These are phyloP conservation scores for Metarhizium sp. DNA, from an alignment of 2,329 filamentous ascomycete genomes.

Conservation along the genomic window DNA sequence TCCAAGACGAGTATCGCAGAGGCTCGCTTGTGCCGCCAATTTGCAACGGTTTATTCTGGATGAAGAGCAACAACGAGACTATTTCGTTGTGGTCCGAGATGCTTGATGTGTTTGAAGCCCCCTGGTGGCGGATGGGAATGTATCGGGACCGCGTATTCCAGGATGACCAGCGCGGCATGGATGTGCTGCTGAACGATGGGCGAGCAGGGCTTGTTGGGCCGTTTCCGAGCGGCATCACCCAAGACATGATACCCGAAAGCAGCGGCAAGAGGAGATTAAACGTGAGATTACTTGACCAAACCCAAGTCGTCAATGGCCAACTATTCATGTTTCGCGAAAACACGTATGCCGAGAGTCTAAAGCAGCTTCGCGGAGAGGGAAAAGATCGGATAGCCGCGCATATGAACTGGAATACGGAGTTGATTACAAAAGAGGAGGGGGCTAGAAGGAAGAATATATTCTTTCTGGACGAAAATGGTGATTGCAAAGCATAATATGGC, in stretches of 20 bases:
- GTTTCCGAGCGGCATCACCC: neutral
- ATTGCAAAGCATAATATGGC: neutral
- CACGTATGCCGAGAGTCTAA: neutral
- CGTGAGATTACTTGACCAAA: constrained; percentile 1
- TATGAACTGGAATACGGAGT: constrained; percentile 1
- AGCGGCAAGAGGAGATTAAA: neutral
- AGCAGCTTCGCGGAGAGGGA: neutral
- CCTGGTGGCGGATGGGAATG: neutral
- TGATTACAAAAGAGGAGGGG: neutral
- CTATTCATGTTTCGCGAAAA: neutral
- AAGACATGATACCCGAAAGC: neutral
- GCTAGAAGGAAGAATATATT: neutral
- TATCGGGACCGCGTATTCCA: neutral
- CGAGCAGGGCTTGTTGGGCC: neutral
- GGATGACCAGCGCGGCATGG: constrained; percentile 3
- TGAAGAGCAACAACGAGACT: constrained; percentile 1
- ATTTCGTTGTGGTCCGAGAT: neutral
- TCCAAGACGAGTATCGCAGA: neutral
- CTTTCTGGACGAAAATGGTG: neutral
- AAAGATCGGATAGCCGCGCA: neutral
- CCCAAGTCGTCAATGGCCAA: constrained; percentile 1
- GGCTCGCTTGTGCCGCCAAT: constrained; percentile 1
- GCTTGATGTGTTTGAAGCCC: neutral
- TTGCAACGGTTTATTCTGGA: constrained; percentile 4
- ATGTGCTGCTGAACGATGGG: constrained; percentile 3